Evolutionary conservation across 1,139 yeast genomes (phyloP), one percentile per base, ranked within the genome.

Genomic region (Taphrina communis): DNA sequence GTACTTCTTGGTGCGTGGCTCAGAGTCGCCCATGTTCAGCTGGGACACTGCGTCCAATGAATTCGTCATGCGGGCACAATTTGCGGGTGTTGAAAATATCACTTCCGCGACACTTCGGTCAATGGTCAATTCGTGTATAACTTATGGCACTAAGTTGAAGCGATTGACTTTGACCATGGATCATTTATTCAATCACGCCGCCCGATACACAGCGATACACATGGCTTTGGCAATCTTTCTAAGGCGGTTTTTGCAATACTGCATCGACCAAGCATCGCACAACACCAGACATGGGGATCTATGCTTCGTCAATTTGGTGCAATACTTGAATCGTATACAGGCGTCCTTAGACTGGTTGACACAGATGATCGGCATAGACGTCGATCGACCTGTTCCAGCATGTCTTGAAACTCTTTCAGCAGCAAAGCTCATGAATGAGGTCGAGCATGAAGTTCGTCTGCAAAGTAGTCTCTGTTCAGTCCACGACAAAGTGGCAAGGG

Each of bases 401-500:
- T 50, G 53, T 36, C 48, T 56, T 8, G 17, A 35, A 9, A 14
- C 11, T n/a, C 31, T 58, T 9, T 31, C 53, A 6, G 21, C 52
- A 17, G 5, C 14, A 5, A 12, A 12, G 19, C 53, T 58, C 17
- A 11, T 58, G 41, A 31, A 58, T 19, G 35, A 46, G 12, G 53
- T 46, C 7, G 42, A 44, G 41, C 11, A 58, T 7, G 62, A 44
- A 31, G 62, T 58, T 14, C 42, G 39, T 5, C 19, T 19, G n/a
- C 62, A 58, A 41, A 58, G 36, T 12, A 36, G 53, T 35, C 19
- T 44, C n/a, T n/a, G 7, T 6, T 44, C 62, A 9, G 3, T 25
- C 11, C 51, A 31, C 8, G 62, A 42, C 42, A 31, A 17, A 41
- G 25, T 58, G 17, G 42, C 53, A 9, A 38, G 62, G 52, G 62